Evolutionary conservation across 1,284 basidiomycete species (phyloP).

Genomic region (Trichosporon sp.): DNA sequence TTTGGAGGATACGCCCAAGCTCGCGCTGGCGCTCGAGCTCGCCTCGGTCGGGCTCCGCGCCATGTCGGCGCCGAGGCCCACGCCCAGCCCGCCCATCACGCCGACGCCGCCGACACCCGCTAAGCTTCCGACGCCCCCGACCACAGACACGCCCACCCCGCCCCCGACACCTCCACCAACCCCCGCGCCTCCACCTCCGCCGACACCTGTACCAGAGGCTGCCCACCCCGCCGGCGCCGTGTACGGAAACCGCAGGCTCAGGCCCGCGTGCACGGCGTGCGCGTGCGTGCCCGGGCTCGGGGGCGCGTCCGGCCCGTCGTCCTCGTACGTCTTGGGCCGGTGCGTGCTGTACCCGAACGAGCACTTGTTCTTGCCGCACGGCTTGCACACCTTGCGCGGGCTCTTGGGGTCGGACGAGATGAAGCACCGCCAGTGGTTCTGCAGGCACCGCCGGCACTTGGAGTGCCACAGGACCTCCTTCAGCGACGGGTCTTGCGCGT

Average conservation of each 20-base stretch:
- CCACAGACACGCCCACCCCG: not conserved
- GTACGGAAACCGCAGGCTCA: not conserved
- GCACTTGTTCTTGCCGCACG: conserved; percentile 24
- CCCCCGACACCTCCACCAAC: not conserved
- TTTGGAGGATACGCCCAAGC: not conserved
- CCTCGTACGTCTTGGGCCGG: not conserved
- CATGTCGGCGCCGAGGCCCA: not conserved
- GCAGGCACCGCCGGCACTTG: conserved; percentile 15
- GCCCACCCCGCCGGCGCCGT: not conserved
- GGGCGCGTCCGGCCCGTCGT: not conserved
- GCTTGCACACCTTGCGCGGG: conserved; percentile 17
- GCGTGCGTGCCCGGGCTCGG: not conserved
- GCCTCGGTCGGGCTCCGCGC: too few relatives aligned
- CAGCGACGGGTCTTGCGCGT: conserved; percentile 9
- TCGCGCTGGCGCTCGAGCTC: too few relatives aligned
- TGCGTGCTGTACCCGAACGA: conserved; percentile 11
- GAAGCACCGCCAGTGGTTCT: conserved; percentile 20
- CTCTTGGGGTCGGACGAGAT: conserved; percentile 11
- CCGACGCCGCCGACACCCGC: not conserved
- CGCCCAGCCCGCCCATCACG: not conserved
- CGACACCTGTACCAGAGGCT: not conserved
- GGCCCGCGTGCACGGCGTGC: not conserved
- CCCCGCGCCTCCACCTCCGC: not conserved
- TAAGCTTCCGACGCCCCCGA: not conserved
- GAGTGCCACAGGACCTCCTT: conserved; percentile 12